phyloP scores from a whole-genome alignment of 2,329 filamentous ascomycete genomes.

The Emericellopsis cladophorae region DNA sequence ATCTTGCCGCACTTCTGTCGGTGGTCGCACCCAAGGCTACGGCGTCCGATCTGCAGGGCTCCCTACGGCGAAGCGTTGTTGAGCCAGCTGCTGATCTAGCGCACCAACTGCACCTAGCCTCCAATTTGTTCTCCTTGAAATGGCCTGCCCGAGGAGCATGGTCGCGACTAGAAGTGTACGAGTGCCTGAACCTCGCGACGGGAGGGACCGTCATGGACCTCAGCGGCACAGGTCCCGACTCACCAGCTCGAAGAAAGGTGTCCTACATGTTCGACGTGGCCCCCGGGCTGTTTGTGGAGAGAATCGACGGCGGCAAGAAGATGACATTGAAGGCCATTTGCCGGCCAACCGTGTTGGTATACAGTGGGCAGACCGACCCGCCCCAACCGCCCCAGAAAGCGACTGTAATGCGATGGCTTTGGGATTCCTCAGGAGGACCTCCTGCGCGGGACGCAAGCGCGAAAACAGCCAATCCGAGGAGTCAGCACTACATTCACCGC shows the following conservation, averaged over 20 bases:
- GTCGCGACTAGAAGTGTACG: slow-evolving; percentile 21
- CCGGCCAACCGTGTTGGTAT: slow-evolving; percentile 19
- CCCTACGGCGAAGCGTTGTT: slow-evolving; percentile 17
- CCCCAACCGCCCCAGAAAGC: slow-evolving; percentile 8
- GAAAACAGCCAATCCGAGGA: not conserved
- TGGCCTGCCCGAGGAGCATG: slow-evolving; percentile 22
- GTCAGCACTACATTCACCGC: not conserved
- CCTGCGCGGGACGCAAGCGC: not conserved
- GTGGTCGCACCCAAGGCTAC: slow-evolving; percentile 13
- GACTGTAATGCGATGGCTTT: slow-evolving; percentile 20
- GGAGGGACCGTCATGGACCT: slow-evolving; percentile 16
- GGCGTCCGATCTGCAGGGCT: slow-evolving; percentile 15
- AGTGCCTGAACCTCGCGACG: slow-evolving; percentile 20
- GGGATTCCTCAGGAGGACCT: slow-evolving; percentile 11
- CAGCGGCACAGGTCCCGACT: slow-evolving; percentile 13
- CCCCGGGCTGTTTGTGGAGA: slow-evolving; percentile 22
- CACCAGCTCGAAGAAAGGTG: slow-evolving; percentile 14
- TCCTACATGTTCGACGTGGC: slow-evolving; percentile 22
- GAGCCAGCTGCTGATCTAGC: slow-evolving; percentile 22
- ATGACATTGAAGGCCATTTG: slow-evolving; percentile 16
- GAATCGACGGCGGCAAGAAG: slow-evolving; percentile 19
- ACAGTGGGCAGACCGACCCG: slow-evolving; percentile 11
- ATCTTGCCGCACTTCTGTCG: slow-evolving; percentile 17
- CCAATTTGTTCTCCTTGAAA: slow-evolving; percentile 20
- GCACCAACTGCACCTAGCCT: slow-evolving; percentile 20